Percentiles rank a stretch among this genome's conserved stretches.
phyloP scores from a whole-genome alignment of 2,329 filamentous ascomycete species.

The Exophiala oligosperma region DNA sequence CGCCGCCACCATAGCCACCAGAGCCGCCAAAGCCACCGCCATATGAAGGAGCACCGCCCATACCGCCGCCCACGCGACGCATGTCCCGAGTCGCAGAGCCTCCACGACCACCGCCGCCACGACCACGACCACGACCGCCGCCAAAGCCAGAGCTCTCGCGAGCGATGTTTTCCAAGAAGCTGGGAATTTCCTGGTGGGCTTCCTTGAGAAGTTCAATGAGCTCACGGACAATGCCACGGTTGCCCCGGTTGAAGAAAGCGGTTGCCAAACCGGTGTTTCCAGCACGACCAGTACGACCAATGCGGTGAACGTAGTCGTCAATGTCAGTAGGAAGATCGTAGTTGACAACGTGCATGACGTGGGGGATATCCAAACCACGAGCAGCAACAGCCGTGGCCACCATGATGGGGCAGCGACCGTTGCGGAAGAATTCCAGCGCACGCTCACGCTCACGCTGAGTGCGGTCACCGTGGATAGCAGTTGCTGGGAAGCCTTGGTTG shows the following conservation, averaged over 20 bases:
- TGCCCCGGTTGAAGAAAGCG: slow-evolving; percentile 99
- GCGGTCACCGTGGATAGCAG: slow-evolving; percentile 97
- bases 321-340: slow-evolving; percentile 99
- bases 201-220: slow-evolving; percentile 98
- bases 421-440: slow-evolving; percentile 96
- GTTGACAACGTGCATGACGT: slow-evolving; percentile 97
- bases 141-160: slow-evolving; percentile 85
- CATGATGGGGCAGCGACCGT: slow-evolving; percentile 89
- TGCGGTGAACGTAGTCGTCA: slow-evolving; percentile 98
- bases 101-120: slow-evolving; percentile 68
- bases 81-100: slow-evolving; percentile 77
- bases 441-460: slow-evolving; percentile 99
- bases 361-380: slow-evolving; percentile 81
- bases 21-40: slow-evolving; percentile 33
- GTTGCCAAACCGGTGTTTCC: slow-evolving; percentile 98
- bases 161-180: slow-evolving; percentile 95
- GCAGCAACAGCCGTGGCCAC: slow-evolving; percentile 97
- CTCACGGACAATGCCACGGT: slow-evolving; percentile 95
- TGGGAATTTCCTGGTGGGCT: slow-evolving; percentile 93
- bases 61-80: slow-evolving; percentile 64
- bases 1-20: slow-evolving; percentile 30
- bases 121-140: slow-evolving; percentile 64
- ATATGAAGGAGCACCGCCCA: slow-evolving; percentile 40
- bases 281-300: slow-evolving; percentile 99
- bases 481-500: slow-evolving; percentile 97